Evolutionary conservation across 2,329 filamentous ascomycete species (phyloP).

Genomic region (Phialophora chinensis): DNA sequence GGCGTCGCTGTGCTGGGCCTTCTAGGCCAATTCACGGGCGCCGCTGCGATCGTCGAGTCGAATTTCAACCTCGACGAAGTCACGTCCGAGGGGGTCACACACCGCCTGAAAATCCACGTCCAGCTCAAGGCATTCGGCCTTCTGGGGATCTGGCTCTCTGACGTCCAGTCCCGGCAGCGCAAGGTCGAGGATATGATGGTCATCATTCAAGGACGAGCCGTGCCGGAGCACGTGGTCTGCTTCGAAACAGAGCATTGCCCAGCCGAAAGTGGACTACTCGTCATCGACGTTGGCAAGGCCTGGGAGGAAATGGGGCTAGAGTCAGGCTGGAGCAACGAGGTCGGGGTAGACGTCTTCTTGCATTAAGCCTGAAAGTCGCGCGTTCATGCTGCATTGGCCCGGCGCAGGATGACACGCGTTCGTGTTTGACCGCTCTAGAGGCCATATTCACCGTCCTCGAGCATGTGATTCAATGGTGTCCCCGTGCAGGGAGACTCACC

Average conservation of each 20-base stretch:
- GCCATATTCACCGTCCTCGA: not conserved
- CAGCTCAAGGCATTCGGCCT: slow-evolving; percentile 79
- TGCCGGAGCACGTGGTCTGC: slow-evolving; percentile 70
- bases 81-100: slow-evolving; percentile 45
- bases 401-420: not conserved
- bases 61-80: slow-evolving; percentile 64
- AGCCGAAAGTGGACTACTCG: slow-evolving; percentile 60
- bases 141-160: slow-evolving; percentile 74
- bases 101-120: slow-evolving; percentile 66
- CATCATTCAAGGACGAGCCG: slow-evolving; percentile 72
- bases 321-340: slow-evolving; percentile 80
- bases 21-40: slow-evolving; percentile 86
- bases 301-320: slow-evolving; percentile 76
- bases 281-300: slow-evolving; percentile 76
- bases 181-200: slow-evolving; percentile 72
- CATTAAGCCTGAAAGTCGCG: slow-evolving; percentile 7
- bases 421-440: no score
- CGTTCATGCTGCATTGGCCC: not conserved
- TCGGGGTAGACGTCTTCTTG: slow-evolving; percentile 68
- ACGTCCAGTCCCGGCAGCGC: slow-evolving; percentile 23
- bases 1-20: slow-evolving; percentile 75
- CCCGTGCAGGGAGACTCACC: not conserved
- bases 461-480: not conserved
- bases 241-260: slow-evolving; percentile 43
- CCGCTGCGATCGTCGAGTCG: slow-evolving; percentile 73